Evolutionary conservation across 2,329 filamentous ascomycete species (phyloP), one percentile per base, ranked within the genome.

Genomic region (Neopestalotiopsis sp.): DNA sequence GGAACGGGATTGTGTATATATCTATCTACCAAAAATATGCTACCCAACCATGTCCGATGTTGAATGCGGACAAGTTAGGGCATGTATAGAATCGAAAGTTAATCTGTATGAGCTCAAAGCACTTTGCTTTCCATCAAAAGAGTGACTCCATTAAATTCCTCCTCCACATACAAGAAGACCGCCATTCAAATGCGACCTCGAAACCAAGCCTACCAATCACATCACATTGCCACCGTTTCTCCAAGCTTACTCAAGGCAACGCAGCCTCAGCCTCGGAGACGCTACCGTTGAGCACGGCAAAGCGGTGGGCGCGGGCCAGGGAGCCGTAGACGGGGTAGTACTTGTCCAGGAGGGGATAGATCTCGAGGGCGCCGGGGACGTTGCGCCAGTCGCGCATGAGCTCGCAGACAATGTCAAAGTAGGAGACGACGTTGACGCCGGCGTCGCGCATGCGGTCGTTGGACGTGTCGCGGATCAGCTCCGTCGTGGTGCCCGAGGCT

Each of bases 331-430:
- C 87, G 2, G 91, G 90, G 75, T 88, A 83, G 75, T 91, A 92
- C 79, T 82, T 82, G 76, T 92, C 89, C 65, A 93, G 80, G 78
- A 85, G 91, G 13, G 91, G 89, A 69, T 92, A 80, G 4, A 93
- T 77, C 80, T 90, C 84, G 40, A 77, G 74, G 32, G 85, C 80
- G 45, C 88, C 88, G 9, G 85, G 85, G 0, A 77, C 81, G 71
- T 83, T 81, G 60, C 90, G 84, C 91, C 91, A 93, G 77, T 93
- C 91, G 42, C 91, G 84, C 90, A 93, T 92, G 67, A 93, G 80
- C 72, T 93, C 91, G 74, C 86, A 87, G 17, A 90, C 82, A 69
- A 93, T 90, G 32, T 84, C 84, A 73, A 93, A 92, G 69, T 90
- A 77, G 17, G 85, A 85, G 34, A 90, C 84, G 34, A 90, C 79